A percentile compares a stretch with the other conserved stretches of the same genome.
Conservation (phyloP, 306 rosid genomes). For the Luffa acutangula region DNA sequence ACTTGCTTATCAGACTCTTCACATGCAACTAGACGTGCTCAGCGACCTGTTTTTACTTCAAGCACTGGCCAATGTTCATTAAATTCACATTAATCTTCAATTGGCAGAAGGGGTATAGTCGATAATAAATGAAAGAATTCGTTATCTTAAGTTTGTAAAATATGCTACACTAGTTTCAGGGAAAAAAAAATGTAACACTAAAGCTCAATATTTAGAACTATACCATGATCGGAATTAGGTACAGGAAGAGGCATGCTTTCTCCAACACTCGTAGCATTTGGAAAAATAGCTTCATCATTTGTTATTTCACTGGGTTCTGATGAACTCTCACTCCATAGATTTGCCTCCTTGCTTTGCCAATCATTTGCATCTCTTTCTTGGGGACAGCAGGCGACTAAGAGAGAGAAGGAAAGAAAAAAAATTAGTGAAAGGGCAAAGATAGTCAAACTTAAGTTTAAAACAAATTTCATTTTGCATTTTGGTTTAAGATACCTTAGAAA, state of each 20-base stretch:
- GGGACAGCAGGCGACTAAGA: conserved; percentile 24
- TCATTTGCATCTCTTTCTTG: conserved; percentile 29
- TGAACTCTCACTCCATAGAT: conserved; percentile 17
- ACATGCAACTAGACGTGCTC: conserved; percentile 22
- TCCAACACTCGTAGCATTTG: conserved; percentile 15
- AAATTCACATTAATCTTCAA: background rate
- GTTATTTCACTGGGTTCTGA: conserved; percentile 15
- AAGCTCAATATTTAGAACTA: conserved; percentile 16
- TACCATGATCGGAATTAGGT: conserved; percentile 14
- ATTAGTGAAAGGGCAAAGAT: background rate
- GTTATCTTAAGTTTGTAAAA: background rate
- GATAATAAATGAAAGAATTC: background rate
- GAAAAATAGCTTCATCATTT: conserved; percentile 25
- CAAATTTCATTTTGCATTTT: background rate
- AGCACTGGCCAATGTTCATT: conserved; percentile 17
- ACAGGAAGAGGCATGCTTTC: conserved; percentile 1
- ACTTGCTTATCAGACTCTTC: conserved; percentile 26
- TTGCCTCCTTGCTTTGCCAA: conserved; percentile 18
- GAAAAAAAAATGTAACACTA: background rate
- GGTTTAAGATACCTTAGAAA: background rate
- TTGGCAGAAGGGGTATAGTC: background rate
- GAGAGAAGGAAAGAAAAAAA: conserved; percentile 8
- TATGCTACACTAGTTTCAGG: background rate
- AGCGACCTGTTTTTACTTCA: conserved; percentile 35
- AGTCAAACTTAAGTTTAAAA: background rate